Percentiles rank a stretch among this genome's conserved stretches.
Conservation (phyloP, 441 rosid genomes). For the Erodium trifolium region DNA sequence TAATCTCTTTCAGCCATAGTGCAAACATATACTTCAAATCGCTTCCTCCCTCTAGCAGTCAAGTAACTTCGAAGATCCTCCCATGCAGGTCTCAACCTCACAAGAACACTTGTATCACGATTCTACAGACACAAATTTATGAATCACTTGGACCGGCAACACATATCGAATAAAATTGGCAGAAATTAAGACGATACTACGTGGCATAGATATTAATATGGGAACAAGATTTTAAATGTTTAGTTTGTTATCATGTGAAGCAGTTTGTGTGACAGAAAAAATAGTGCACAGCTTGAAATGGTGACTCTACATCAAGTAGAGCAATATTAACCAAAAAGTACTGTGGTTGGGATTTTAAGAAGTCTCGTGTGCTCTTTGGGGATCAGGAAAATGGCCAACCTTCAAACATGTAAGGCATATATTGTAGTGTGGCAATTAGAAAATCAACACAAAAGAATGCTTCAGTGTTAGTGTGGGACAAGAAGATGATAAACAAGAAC, state of each 20-base stretch:
- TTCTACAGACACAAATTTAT: conserved; percentile 34
- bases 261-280: background rate
- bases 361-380: background rate
- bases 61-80: conserved; percentile 85
- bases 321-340: background rate
- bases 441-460: background rate
- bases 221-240: background rate
- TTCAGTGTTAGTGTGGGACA: no score
- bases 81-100: conserved; percentile 93
- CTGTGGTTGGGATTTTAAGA: background rate
- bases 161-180: background rate
- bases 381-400: background rate
- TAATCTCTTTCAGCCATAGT: conserved; percentile 98
- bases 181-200: no score
- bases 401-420: background rate
- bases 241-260: background rate
- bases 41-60: conserved; percentile 77
- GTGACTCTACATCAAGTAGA: background rate
- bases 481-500: background rate
- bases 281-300: background rate
- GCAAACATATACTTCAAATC: conserved; percentile 96
- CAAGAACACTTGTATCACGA: conserved; percentile 95
- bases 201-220: no score
- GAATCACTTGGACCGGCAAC: background rate
- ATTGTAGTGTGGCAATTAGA: background rate